Conservation (phyloP, 2,329 filamentous ascomycete genomes). For the Conoideocrella luteorostrata region DNA sequence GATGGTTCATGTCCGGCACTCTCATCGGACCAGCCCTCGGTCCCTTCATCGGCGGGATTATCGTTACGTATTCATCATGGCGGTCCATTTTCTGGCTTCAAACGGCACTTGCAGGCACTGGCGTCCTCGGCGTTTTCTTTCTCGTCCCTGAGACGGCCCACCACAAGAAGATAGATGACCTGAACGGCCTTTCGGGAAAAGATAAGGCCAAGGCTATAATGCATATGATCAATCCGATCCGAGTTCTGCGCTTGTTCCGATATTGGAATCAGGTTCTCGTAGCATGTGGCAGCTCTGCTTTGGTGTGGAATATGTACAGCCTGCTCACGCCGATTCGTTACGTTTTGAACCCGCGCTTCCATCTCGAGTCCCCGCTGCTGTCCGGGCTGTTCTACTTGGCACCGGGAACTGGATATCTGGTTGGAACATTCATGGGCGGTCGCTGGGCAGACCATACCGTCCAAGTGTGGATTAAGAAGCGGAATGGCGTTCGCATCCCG, state of each 20-base stretch:
- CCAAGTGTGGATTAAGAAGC: conserved; percentile 55
- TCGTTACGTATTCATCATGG: conserved; percentile 70
- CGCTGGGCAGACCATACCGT: conserved; percentile 63
- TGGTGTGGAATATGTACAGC: conserved; percentile 68
- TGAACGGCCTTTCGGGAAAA: conserved; percentile 44
- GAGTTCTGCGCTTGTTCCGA: conserved; percentile 56
- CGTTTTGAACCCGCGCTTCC: conserved; percentile 67
- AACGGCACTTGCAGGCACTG: conserved; percentile 57
- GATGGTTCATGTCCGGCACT: conserved; percentile 67
- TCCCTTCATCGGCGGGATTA: conserved; percentile 66
- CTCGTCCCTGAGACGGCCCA: conserved; percentile 69
- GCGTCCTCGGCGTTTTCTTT: conserved; percentile 54
- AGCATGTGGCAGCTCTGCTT: conserved; percentile 48
- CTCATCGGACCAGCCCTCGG: conserved; percentile 67
- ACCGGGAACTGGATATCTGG: conserved; percentile 62
- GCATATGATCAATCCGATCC: conserved; percentile 59
- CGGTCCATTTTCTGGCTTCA: conserved; percentile 74
- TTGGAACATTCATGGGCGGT: conserved; percentile 66
- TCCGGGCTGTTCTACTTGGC: conserved; percentile 69
- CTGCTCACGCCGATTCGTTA: conserved; percentile 63
- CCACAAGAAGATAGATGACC: conserved; percentile 53
- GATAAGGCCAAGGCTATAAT: conserved; percentile 50
- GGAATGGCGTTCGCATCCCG: conserved; percentile 52
- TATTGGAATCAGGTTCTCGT: conserved; percentile 64
- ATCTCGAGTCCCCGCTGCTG: conserved; percentile 58